Evolutionary conservation across 306 rosid genomes (phyloP).

Genomic region (Begonia masoniana): DNA sequence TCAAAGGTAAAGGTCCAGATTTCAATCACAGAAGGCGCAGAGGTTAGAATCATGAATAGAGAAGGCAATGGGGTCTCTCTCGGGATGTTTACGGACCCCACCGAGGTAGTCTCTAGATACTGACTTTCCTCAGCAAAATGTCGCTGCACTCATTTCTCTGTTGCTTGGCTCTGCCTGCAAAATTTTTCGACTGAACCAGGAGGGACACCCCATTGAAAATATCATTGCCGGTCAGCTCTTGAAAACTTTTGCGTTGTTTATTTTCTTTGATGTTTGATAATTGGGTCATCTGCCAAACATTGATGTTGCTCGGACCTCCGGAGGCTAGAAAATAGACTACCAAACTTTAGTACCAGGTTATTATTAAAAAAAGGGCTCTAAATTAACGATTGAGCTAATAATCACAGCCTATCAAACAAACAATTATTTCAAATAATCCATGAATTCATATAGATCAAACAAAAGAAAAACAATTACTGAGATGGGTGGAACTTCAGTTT

Average conservation of each 20-base stretch:
- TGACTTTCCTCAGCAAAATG: slow-evolving; percentile 83
- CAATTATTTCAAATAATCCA: background rate
- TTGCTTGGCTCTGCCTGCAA: slow-evolving; percentile 75
- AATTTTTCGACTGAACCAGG: slow-evolving; percentile 72
- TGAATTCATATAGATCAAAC: background rate
- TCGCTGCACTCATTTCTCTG: slow-evolving; percentile 83
- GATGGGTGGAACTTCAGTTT: too few species aligned
- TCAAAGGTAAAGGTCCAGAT: too few species aligned
- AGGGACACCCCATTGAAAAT: slow-evolving; percentile 71
- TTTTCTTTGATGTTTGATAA: slow-evolving; percentile 53
- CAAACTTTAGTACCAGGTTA: background rate
- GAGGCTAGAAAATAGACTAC: slow-evolving; percentile 54
- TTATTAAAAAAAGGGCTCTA: background rate
- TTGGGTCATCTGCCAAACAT: slow-evolving; percentile 74
- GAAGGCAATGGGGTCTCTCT: slow-evolving; percentile 78
- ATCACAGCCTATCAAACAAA: too few species aligned
- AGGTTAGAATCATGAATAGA: slow-evolving; percentile 18
- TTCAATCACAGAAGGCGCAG: too few species aligned
- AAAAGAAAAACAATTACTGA: background rate
- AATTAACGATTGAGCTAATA: background rate
- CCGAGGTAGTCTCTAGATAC: slow-evolving; percentile 54
- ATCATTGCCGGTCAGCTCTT: slow-evolving; percentile 71
- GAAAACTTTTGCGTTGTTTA: slow-evolving; percentile 77
- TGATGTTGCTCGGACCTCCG: slow-evolving; percentile 85
- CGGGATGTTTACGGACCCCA: slow-evolving; percentile 86